Evolutionary conservation across 768 basidiomycete species (phyloP).

Genomic region (Hygrophorus russula): DNA sequence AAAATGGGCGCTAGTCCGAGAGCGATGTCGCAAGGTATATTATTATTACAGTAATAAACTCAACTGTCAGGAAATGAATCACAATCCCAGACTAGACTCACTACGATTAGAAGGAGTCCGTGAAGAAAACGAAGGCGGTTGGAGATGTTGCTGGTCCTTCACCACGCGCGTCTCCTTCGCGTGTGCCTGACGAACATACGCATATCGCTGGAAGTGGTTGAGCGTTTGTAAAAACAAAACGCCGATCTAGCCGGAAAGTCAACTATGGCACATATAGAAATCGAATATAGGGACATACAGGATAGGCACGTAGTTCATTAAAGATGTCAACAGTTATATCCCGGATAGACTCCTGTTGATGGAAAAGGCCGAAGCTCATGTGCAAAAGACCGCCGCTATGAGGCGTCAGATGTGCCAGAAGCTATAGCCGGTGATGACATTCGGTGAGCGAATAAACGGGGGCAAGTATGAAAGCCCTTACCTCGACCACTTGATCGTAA

Average conservation of each 20-base stretch:
- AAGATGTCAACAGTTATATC: conserved; percentile 78
- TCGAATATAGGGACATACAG: conserved; percentile 36
- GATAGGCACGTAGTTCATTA: conserved; percentile 62
- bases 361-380: conserved; percentile 84
- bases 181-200: conserved; percentile 76
- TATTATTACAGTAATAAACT: too few relatives aligned
- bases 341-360: conserved; percentile 67
- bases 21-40: too few relatives aligned
- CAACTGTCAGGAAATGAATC: not conserved
- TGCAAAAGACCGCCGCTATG: conserved; percentile 78
- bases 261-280: not conserved
- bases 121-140: conserved; percentile 12
- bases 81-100: conserved; percentile 7
- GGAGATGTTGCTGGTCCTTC: conserved; percentile 18
- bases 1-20: too few relatives aligned
- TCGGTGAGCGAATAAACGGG: not conserved
- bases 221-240: conserved; percentile 64
- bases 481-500: conserved; percentile 89
- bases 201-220: conserved; percentile 84
- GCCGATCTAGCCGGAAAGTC: conserved; percentile 46
- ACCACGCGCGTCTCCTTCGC: conserved; percentile 37
- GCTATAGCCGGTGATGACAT: conserved; percentile 28
- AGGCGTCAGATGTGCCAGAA: conserved; percentile 67
- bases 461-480: conserved; percentile 19
- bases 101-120: conserved; percentile 21